Base-by-base conservation (phyloP, 2,329 filamentous ascomycete species). In the Calonectria multiphialidica region DNA sequence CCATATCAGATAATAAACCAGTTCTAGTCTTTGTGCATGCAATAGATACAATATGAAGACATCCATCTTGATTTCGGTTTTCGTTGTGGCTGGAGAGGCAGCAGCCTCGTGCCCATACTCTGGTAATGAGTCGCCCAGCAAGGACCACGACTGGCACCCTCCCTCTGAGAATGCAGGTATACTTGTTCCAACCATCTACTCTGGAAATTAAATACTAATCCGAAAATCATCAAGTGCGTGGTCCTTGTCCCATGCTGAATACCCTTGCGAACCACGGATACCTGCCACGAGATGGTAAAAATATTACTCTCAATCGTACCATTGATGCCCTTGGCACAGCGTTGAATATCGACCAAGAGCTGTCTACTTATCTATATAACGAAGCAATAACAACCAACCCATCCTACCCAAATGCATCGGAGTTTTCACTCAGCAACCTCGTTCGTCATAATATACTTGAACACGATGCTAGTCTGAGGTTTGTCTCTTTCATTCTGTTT, bases 261-360 rank as follows among this genome's bases (percentile, higher is more conserved):
- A 44, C 30, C 42, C 59, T 63, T 37, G 42, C 42, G 10, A 63
- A 63, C 59, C 59, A 63, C 25, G 59, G 59, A 28, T 63, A 30
- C 10, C 40, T 63, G 10, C 59, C 59, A 16, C 59, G 59, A 30
- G 59, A 63, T 42, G 59, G 59, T 40, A 63, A 63, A 25, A 30
- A 47, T 25, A 63, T 63, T 30, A 21, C 18, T 12, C n/a, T 33
- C 18, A 47, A 47, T 16, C 12, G n/a, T 15, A 47, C 59, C 13
- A 40, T 40, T 30, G 15, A 30, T 33, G 59, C 59, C 4, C 23
- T 63, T 13, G 28, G 42, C 2, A 35, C 25, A 8, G 42, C 37
- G 3, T 25, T 63, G 16, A 63, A 63, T 13, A 35, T 63, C 12
- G n/a, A 35, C 10, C 15, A 12, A 5, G 42, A 47, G 15, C 28